Percentiles rank a stretch among this genome's conserved stretches.
Conservation (phyloP, 73 alveolate genomes). For the Durusdinium trenchii region DNA sequence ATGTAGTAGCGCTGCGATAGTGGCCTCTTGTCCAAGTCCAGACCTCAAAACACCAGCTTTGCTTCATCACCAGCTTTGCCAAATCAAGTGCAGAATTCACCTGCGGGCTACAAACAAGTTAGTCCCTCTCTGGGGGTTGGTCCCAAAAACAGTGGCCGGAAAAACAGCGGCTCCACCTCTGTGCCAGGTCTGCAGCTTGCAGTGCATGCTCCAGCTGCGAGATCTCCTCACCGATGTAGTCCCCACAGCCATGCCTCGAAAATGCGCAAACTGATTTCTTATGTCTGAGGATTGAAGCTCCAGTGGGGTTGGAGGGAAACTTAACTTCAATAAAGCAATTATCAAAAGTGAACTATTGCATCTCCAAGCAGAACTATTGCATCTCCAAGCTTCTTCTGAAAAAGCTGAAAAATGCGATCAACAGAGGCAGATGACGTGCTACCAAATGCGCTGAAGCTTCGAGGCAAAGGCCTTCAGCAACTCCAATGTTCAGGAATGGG, state of each 20-base stretch:
- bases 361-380: neutral
- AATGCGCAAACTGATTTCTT: neutral
- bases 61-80: too few species aligned
- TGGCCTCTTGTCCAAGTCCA: conserved; percentile 56
- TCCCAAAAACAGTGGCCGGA: neutral
- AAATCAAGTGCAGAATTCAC: too few species aligned
- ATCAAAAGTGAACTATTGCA: neutral
- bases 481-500: too few species aligned
- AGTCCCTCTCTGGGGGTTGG: neutral
- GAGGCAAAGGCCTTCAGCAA: too few species aligned
- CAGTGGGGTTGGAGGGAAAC: too few species aligned
- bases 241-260: conserved; percentile 58
- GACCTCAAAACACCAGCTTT: conserved; percentile 36
- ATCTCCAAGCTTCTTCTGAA: conserved; percentile 14
- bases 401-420: conserved; percentile 29
- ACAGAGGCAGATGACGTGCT: neutral
- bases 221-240: conserved; percentile 88
- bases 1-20: conserved; percentile 70
- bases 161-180: neutral
- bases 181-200: conserved; percentile 87
- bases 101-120: neutral
- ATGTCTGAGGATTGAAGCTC: neutral
- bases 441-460: conserved; percentile 26
- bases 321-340: neutral
- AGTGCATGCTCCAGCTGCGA: conserved; percentile 89